Conservation (phyloP, 495 filamentous ascomycete genomes). For the Penicillium pancosmium region DNA sequence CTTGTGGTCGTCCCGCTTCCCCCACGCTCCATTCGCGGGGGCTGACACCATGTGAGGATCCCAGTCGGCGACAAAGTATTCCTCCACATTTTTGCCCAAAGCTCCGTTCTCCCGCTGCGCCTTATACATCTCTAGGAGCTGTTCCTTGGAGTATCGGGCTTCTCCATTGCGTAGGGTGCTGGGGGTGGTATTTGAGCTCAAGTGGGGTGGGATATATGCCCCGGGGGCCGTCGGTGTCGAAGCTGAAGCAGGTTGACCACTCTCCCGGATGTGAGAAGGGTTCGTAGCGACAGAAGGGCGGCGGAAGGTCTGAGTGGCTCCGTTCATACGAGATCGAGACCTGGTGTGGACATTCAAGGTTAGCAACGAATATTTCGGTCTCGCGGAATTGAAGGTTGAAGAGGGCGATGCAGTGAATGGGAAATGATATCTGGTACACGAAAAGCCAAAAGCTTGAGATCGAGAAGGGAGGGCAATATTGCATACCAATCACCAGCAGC, state of each 20-base stretch:
- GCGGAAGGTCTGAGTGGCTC: constrained; percentile 83
- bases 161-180: constrained; percentile 60
- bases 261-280: constrained; percentile 53
- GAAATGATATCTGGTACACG: not conserved
- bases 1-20: constrained; percentile 69
- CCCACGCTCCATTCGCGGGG: constrained; percentile 68
- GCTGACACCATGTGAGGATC: constrained; percentile 70
- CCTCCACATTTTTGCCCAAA: constrained; percentile 63
- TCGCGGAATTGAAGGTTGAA: constrained; percentile 10
- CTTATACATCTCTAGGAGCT: constrained; percentile 77
- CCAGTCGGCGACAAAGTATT: constrained; percentile 76
- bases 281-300: constrained; percentile 74
- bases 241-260: constrained; percentile 49
- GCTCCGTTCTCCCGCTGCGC: constrained; percentile 57
- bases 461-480: constrained; percentile 17
- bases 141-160: constrained; percentile 77
- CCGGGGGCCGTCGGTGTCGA: constrained; percentile 52
- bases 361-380: constrained; percentile 21
- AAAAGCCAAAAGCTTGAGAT: not conserved
- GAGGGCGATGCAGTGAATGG: not conserved
- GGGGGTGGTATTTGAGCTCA: constrained; percentile 52
- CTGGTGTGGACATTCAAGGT: constrained; percentile 39
- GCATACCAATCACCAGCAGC: constrained; percentile 61
- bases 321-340: constrained; percentile 72
- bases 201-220: constrained; percentile 64